These are phyloP conservation scores for Marsdenia floribunda DNA, from an alignment of 257 asterid species.

Conservation along the genomic window DNA sequence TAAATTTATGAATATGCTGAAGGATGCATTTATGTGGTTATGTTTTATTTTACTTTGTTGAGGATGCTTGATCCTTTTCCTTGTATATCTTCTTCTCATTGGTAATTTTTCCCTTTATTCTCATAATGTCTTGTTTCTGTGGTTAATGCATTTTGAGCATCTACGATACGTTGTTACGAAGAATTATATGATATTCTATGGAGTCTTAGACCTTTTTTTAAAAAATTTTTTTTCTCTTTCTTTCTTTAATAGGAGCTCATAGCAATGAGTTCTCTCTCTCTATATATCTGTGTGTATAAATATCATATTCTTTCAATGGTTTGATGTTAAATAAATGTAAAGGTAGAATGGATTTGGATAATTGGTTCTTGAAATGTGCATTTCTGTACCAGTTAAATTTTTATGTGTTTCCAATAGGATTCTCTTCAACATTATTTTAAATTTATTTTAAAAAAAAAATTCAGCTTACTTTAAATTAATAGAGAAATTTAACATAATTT, in stretches of 20 bases:
- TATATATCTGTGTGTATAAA: no score
- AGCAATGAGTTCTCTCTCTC: no score
- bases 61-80: not conserved
- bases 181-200: not conserved
- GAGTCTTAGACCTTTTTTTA: no score
- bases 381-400: not conserved
- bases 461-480: no score
- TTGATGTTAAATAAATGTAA: not conserved
- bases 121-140: not conserved
- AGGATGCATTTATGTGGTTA: not conserved
- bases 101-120: not conserved
- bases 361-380: not conserved
- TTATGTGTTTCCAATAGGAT: not conserved
- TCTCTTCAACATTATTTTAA: not conserved
- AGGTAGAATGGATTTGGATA: not conserved
- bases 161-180: not conserved
- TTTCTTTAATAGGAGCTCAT: no score
- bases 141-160: not conserved
- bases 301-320: not conserved
- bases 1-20: not conserved
- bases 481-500: no score
- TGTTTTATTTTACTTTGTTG: not conserved
- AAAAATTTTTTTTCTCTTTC: no score
- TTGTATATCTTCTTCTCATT: not conserved
- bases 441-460: no score